Base-by-base conservation (phyloP, 1,284 basidiomycete species). In the Rhizopogon parksii region DNA sequence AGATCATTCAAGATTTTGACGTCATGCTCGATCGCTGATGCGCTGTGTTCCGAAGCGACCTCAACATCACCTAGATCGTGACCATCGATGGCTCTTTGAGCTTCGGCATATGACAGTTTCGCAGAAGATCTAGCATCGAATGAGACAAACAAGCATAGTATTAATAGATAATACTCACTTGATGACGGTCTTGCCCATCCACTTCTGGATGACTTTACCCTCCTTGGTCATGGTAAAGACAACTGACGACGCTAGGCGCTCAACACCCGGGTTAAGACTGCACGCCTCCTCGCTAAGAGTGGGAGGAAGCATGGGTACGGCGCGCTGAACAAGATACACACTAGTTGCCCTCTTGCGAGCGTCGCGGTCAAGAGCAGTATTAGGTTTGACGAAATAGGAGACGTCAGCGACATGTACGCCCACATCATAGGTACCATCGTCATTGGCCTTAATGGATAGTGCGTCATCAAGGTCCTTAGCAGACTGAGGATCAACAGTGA, bases 391-490 rank as follows among this genome's bases (percentile, higher is more conserved):
- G 71, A 98, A 99, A 76, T 89, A 87, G 2, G 94, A 91, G 1
- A 98, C 94, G 68, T 99, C 96, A 17, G 95, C 90, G 59, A 99
- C 84, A 64, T 99, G 96, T 9, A 99, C 83, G 52, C 92, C 92
- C 46, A 99, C 81, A 48, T 93, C 89, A 64, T 82, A 93, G 6
- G 87, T 91, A 17, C 93, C 94, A 65, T 96, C 91, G 15, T 94
- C 91, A 60, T 93, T 92, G 56, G 72, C 67, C 64, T 87, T 88
- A 69, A 99, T 76, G 25, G 94, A 96, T 3, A 99, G 64, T 5
- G 96, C 96, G 61, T 98, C 93, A 66, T 99, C 95, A 46, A 98
- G 74, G 65, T 98, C 95, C 69, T 90, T 93, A 6, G 95, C 91
- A 3, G 82, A 78, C 37, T 82, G 77, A 3, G 95, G 94, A 64